phyloP scores from a whole-genome alignment of 1,284 basidiomycete genomes.

The Ganoderma boninense region DNA sequence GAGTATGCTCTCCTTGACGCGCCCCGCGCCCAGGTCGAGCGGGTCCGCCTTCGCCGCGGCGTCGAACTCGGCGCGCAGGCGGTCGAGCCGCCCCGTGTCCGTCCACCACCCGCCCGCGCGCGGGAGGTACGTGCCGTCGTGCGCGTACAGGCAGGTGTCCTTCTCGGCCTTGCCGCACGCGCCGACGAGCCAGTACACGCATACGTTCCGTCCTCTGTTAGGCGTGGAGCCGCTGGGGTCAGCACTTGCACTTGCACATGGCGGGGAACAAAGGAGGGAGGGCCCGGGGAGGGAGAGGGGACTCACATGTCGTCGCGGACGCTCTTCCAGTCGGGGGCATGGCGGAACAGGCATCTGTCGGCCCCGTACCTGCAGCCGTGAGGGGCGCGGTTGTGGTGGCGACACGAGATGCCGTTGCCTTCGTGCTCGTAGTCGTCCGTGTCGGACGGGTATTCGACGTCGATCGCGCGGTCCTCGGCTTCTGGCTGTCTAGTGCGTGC shows the following conservation, averaged over 20 bases:
- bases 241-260: not conserved
- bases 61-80: constrained; percentile 14
- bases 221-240: not conserved
- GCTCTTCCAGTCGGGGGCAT: constrained; percentile 60
- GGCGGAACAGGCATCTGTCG: constrained; percentile 51
- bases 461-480: constrained; percentile 39
- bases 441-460: constrained; percentile 44
- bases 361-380: constrained; percentile 50
- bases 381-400: constrained; percentile 55
- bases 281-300: not conserved
- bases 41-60: constrained; percentile 3
- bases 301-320: constrained; percentile 58
- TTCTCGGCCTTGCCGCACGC: constrained; percentile 34
- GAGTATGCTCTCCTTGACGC: constrained; percentile 7
- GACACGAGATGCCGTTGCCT: constrained; percentile 59
- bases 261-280: no score
- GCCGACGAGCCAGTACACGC: constrained; percentile 44
- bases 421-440: constrained; percentile 57
- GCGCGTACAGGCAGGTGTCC: constrained; percentile 47
- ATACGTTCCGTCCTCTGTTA: constrained; percentile 50
- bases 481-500: constrained; percentile 30
- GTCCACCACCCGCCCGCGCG: constrained; percentile 15
- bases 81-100: constrained; percentile 8
- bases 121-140: constrained; percentile 43
- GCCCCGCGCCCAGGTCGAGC: not conserved